phyloP scores from a whole-genome alignment of 2,329 filamentous ascomycete genomes.

The Sporothrix pallida region DNA sequence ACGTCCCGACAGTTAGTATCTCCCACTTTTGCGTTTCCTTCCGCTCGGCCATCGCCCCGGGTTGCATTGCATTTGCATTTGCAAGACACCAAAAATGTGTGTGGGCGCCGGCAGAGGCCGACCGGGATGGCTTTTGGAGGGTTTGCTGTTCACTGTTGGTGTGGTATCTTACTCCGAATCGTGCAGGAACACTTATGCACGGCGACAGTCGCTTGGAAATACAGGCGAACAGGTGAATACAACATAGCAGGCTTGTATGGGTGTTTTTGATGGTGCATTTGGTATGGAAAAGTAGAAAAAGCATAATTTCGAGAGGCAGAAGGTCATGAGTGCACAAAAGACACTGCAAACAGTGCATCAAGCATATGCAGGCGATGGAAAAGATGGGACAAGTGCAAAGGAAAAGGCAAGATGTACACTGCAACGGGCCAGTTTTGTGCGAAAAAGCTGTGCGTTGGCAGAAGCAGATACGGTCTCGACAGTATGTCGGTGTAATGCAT shows the following conservation, averaged over 20 bases:
- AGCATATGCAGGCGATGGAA: constrained; percentile 18
- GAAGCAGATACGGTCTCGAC: too few species aligned
- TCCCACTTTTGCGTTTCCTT: neutral
- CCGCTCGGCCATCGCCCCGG: constrained; percentile 16
- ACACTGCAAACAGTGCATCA: neutral
- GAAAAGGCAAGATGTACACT: neutral
- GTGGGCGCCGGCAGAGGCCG: constrained; percentile 11
- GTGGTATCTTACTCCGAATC: neutral
- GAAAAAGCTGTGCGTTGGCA: neutral
- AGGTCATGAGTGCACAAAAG: constrained; percentile 12
- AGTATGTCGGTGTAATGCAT: neutral
- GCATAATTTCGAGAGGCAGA: neutral
- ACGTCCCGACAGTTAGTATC: neutral
- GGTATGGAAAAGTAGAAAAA: neutral
- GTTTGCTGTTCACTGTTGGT: neutral
- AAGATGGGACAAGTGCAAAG: neutral
- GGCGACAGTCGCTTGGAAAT: neutral
- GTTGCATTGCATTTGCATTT: neutral
- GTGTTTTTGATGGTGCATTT: neutral
- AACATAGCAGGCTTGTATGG: neutral
- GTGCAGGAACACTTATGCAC: constrained; percentile 21
- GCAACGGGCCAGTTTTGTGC: neutral
- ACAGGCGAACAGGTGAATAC: neutral
- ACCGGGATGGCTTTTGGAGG: neutral
- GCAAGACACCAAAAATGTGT: neutral